phyloP scores from a whole-genome alignment of 352 stramenopile genomes.

The Phytophthora agathidicida region DNA sequence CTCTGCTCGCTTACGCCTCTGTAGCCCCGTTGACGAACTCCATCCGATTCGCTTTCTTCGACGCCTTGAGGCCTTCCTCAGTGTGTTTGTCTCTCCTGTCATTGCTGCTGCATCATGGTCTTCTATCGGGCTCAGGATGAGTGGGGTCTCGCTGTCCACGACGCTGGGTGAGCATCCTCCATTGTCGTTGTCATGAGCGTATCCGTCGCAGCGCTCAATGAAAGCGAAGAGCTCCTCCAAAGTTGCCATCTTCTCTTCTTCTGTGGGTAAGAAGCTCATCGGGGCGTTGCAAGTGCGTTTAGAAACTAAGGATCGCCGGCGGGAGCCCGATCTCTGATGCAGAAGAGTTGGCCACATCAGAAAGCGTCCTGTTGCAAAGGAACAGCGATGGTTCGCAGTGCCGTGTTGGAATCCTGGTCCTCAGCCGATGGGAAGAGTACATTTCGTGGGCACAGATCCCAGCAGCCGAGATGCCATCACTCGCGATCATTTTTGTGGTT shows the following conservation, averaged over 20 bases:
- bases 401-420: no score
- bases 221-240: conserved; percentile 17
- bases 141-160: neutral
- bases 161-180: neutral
- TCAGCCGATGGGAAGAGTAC: no score
- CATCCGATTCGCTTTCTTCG: conserved; percentile 5
- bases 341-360: conserved; percentile 20
- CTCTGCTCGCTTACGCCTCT: conserved; percentile 19
- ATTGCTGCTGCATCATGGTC: neutral
- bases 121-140: neutral
- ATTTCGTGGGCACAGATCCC: no score
- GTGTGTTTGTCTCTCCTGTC: no score
- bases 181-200: neutral
- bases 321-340: neutral
- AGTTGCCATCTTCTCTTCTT: conserved; percentile 6
- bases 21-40: conserved; percentile 16
- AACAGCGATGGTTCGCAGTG: conserved; percentile 9
- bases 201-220: neutral
- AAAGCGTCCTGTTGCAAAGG: conserved; percentile 7
- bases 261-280: conserved; percentile 28
- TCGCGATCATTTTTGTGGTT: no score
- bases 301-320: conserved; percentile 12
- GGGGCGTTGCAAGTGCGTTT: neutral
- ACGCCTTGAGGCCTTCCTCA: conserved; percentile 1
- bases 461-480: no score